Base-by-base conservation (phyloP, 2,329 filamentous ascomycete genomes). In the Fusarium goolgardi region DNA sequence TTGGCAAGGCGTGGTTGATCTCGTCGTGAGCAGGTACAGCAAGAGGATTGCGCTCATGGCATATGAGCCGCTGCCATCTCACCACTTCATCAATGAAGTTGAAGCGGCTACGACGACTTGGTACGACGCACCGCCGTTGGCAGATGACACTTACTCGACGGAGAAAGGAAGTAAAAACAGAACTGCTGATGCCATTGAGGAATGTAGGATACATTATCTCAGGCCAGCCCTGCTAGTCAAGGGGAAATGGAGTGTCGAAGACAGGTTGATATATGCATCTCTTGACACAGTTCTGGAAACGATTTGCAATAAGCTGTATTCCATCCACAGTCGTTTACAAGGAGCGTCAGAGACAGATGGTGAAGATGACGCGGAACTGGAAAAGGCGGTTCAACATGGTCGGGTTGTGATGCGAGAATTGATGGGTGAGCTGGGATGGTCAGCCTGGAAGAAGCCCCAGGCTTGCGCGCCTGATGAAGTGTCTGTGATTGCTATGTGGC, bases 1-100 rank as follows among this genome's bases (percentile, higher is more conserved):
- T 70, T 94, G 91, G 91, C 91, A 93, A 73, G 73, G 67, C 4
- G 80, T 91, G 2, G 82, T 84, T 0, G 91, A 94, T 70, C 83
- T 91, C 81, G 80, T 94, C 6, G 81, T 92, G 6, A 75, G 81
- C 6, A 84, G 91, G 2, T 93, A 90, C 70, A 83, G 84, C 6
- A 79, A 84, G 32, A 81, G 87, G 25, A 77, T 94, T 29, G 68
- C 69, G 4, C 73, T 79, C 7, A 78, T 86, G 69, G 75, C 73
- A 7, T 70, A 70, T 3, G 47, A 66, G 4, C 69, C 74, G 3
- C 63, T 74, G 6, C 70, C 76, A 0, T 67, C 76, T 4, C 59
- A 69, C 10, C 21, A 72, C 2, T 78, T 84, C 27, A 67, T 76
- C 18, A 63, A 69, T 5, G 78, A 81, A 67, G 40, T 84, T 2